Conservation (phyloP, 768 basidiomycete genomes). For the Suillus decipiens region DNA sequence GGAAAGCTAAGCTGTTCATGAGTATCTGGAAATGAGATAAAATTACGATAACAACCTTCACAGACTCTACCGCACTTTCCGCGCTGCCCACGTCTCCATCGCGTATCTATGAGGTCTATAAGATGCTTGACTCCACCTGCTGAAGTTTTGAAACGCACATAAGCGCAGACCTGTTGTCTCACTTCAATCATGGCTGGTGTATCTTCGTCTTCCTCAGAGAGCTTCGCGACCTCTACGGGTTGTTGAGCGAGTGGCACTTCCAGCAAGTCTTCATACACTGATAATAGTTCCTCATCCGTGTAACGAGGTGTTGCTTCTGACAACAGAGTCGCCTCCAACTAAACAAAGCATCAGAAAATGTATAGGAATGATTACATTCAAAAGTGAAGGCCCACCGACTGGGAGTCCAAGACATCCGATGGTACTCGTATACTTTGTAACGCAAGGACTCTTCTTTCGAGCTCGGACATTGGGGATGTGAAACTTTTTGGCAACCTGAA, state of each 20-base stretch:
- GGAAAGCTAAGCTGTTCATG: conserved; percentile 37
- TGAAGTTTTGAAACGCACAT: conserved; percentile 37
- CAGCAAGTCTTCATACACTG: conserved; percentile 45
- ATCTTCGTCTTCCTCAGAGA: conserved; percentile 13
- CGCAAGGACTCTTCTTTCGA: conserved; percentile 1
- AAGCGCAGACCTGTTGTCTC: conserved; percentile 40
- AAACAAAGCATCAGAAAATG: not conserved
- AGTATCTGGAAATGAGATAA: not conserved
- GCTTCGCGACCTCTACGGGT: conserved; percentile 11
- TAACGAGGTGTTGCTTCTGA: conserved; percentile 15
- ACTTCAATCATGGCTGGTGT: conserved; percentile 18
- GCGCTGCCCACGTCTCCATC: conserved; percentile 50
- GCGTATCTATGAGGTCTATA: conserved; percentile 40
- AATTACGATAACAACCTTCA: conserved; percentile 41
- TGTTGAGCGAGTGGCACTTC: conserved; percentile 22
- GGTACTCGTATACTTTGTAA: conserved; percentile 4
- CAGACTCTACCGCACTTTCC: conserved; percentile 51
- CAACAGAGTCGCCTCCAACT: not conserved
- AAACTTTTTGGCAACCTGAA: not conserved
- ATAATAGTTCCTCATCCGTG: conserved; percentile 39
- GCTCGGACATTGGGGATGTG: conserved; percentile 3
- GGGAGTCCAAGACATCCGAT: not conserved
- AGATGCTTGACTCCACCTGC: not conserved
- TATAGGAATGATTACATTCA: not conserved
- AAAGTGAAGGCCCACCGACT: not conserved